Evolutionary conservation across 805 yeast species (phyloP), one percentile per base, ranked within the genome.

Genomic region (Blastobotrys muscicola): DNA sequence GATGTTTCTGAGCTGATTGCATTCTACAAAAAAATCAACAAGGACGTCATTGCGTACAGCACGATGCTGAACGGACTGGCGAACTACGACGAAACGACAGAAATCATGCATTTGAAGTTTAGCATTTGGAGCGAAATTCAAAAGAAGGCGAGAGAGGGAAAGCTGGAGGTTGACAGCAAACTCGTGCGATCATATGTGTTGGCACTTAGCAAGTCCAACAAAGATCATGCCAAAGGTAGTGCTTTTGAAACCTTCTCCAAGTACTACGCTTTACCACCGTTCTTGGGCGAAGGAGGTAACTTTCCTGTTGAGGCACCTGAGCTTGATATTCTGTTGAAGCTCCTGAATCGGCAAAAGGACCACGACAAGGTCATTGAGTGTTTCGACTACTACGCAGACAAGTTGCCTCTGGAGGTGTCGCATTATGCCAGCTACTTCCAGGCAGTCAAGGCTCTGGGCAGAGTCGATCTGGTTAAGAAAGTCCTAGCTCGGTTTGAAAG

Each of bases 51-150:
- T 11, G 37, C 47, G 11, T 44, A 43, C 15, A 40, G 45, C 11
- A 44, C 44, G n/a, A 39, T 44, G 34, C 36, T 46, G 8, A 46
- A 37, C 29, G 36, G 36, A 6, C 11, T 41, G 10, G 44, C 43
- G 11, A 34, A 14, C 33, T 15, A 8, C 13, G 13, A 29, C 12
- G 29, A 39, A 7, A 9, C 29, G 12, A 16, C 34, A n/a, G 42
- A 44, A 8, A 12, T 36, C 29, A 13, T 6, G 8, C 12, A 23
- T 6, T 30, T 36, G 36, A 16, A 11, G 14, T 10, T n/a, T 5
- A 15, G 11, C n/a, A 23, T 37, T n/a, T 42, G 45, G 45, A 11
- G 14, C 8, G 41, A 36, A 12, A 41, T 29, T 3, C 33, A 23
- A 20, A 39, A 20, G 33, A 9, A 15, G 14, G 14, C 35, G n/a